Conservation (phyloP, 768 basidiomycete genomes). For the Pseudohyphozyma bogoriensis region DNA sequence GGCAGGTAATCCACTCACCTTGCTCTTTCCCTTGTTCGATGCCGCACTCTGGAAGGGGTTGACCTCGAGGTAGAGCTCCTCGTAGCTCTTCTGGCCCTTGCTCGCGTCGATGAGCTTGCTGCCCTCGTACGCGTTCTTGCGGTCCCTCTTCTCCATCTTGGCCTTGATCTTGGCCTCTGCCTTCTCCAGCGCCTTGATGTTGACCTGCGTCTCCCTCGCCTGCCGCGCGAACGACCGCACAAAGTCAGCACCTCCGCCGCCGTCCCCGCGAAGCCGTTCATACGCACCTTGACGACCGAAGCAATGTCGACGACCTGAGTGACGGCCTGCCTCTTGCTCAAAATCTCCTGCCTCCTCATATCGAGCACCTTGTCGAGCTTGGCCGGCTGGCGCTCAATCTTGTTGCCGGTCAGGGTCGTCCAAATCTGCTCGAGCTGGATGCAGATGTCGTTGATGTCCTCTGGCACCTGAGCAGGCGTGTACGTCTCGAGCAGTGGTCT, state of each 20-base stretch:
- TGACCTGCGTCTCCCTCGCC: conserved; percentile 84
- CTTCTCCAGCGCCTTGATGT: conserved; percentile 91
- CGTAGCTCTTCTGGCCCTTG: conserved; percentile 90
- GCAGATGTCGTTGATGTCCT: conserved; percentile 24
- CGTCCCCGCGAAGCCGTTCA: conserved; percentile 81
- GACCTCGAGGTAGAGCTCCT: conserved; percentile 98
- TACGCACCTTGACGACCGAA: conserved; percentile 42
- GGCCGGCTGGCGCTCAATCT: conserved; percentile 4
- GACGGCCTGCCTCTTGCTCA: conserved; percentile 19
- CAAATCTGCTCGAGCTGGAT: conserved; percentile 8
- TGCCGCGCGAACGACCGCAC: conserved; percentile 69
- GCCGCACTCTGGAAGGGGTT: conserved; percentile 76
- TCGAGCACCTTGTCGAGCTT: conserved; percentile 26
- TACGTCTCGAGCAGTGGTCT: conserved; percentile 26
- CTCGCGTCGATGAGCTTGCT: conserved; percentile 88
- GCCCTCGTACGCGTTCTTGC: conserved; percentile 85
- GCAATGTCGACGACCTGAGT: conserved; percentile 28
- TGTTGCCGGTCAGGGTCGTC: conserved; percentile 13
- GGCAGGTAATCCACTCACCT: too few relatives aligned
- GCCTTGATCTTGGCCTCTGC: conserved; percentile 96
- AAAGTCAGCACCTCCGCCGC: conserved; percentile 73
- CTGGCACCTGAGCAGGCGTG: not conserved
- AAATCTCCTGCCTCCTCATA: conserved; percentile 23
- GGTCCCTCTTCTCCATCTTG: conserved; percentile 92
- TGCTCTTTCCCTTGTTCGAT: conserved; percentile 73